Conservation (phyloP, 176 grass and related monocot species). For the Neostapfia colusana region DNA sequence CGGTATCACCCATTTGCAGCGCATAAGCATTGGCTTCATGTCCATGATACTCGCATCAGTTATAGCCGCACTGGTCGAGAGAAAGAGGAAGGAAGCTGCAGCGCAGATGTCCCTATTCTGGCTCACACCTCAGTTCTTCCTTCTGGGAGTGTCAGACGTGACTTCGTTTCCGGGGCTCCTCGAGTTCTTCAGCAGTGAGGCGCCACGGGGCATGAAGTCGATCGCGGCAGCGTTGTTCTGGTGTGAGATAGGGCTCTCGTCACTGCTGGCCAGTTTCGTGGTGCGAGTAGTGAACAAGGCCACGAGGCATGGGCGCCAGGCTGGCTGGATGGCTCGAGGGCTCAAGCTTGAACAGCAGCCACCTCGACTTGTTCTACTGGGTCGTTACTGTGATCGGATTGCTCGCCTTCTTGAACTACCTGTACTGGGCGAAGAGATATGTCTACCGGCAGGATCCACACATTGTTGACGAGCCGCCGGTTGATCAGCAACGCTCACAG, state of each 20-base stretch:
- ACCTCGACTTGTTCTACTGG: conserved; percentile 70
- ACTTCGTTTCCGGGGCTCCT: conserved; percentile 62
- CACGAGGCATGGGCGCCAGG: conserved; percentile 36
- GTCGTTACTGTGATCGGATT: conserved; percentile 39
- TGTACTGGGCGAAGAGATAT: conserved; percentile 68
- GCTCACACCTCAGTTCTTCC: conserved; percentile 54
- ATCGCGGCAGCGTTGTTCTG: conserved; percentile 60
- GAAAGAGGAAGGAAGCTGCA: conserved; percentile 24
- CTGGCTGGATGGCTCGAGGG: conserved; percentile 73
- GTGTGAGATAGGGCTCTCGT: conserved; percentile 47
- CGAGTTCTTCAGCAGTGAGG: conserved; percentile 68
- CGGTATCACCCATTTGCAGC: conserved; percentile 56
- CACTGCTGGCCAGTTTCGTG: conserved; percentile 42
- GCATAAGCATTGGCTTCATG: conserved; percentile 41
- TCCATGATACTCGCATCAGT: conserved; percentile 33
- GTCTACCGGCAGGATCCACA: conserved; percentile 37
- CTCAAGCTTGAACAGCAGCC: conserved; percentile 49
- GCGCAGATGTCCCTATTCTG: conserved; percentile 63
- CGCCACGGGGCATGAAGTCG: conserved; percentile 59
- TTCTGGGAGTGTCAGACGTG: conserved; percentile 55
- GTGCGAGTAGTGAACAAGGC: conserved; percentile 43
- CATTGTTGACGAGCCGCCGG: neutral
- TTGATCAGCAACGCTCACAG: neutral
- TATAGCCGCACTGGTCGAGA: conserved; percentile 52
- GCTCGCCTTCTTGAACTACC: conserved; percentile 58